Percentiles rank a stretch among this genome's conserved stretches.
These are phyloP conservation scores for Yamadazyma atmosphaerica DNA, from an alignment of 1,139 yeast species.

Conservation along the genomic window DNA sequence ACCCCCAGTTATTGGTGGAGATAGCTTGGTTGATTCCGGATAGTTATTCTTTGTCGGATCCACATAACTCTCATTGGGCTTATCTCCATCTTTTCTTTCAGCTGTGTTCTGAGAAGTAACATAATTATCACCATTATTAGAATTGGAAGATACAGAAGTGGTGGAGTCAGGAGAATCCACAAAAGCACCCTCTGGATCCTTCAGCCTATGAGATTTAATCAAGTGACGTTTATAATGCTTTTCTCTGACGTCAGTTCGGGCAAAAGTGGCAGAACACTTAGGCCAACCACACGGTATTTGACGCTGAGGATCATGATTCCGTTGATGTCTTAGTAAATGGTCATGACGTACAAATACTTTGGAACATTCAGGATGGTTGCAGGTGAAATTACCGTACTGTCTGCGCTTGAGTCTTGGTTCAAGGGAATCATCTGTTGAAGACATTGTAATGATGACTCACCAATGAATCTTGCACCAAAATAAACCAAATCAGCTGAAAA, in stretches of 20 bases:
- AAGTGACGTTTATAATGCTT: constrained; percentile 35
- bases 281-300: constrained; percentile 24
- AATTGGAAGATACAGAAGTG: neutral
- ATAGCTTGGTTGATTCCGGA: no score
- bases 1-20: no score
- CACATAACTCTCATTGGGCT: no score
- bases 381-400: constrained; percentile 15
- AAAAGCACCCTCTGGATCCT: neutral
- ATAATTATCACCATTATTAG: no score
- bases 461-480: no score
- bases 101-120: no score
- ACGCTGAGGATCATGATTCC: constrained; percentile 40
- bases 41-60: no score
- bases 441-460: no score
- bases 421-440: neutral
- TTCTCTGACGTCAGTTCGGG: constrained; percentile 37
- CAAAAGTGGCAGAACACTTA: constrained; percentile 36
- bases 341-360: constrained; percentile 39
- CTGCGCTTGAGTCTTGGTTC: neutral
- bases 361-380: constrained; percentile 24
- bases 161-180: neutral
- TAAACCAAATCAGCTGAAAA: no score
- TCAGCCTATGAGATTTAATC: no score
- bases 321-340: constrained; percentile 38
- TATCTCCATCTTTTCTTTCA: no score